Percentiles rank a stretch among this genome's conserved stretches.
phyloP scores from a whole-genome alignment of 202 grass and related monocot genomes.

The Hordeum pubiflorum region DNA sequence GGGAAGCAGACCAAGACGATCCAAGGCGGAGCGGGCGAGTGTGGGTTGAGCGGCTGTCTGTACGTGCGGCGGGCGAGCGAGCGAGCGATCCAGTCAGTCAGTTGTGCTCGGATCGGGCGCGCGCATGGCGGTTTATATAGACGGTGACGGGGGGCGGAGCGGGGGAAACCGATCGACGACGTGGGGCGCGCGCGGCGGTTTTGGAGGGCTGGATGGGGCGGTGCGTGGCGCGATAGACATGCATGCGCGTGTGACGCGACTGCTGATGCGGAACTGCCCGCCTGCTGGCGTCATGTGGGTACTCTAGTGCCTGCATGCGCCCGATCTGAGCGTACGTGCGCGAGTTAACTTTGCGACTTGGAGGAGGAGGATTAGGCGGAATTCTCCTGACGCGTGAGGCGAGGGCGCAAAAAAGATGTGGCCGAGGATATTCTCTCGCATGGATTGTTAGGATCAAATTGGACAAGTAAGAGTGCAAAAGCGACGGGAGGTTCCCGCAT shows the following conservation, averaged over 20 bases:
- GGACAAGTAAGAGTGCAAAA: background rate
- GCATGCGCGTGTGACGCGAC: background rate
- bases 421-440: too few relatives aligned
- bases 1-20: background rate
- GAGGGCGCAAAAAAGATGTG: background rate
- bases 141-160: background rate
- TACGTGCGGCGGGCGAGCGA: background rate
- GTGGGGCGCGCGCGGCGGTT: background rate
- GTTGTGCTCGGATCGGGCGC: background rate
- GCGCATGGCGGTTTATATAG: conserved; percentile 2
- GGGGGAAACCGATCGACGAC: background rate
- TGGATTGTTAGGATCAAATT: background rate
- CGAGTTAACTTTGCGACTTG: too few relatives aligned
- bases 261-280: background rate
- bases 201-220: background rate
- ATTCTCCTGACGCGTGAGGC: background rate
- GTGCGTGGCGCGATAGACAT: background rate
- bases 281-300: too few relatives aligned
- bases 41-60: background rate
- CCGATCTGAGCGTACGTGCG: too few relatives aligned
- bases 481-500: background rate
- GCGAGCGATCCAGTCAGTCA: background rate
- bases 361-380: background rate
- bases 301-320: too few relatives aligned
- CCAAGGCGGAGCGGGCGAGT: background rate